Evolutionary conservation across 257 asterid genomes (phyloP).

Genomic region (Cynanchum wilfordii): DNA sequence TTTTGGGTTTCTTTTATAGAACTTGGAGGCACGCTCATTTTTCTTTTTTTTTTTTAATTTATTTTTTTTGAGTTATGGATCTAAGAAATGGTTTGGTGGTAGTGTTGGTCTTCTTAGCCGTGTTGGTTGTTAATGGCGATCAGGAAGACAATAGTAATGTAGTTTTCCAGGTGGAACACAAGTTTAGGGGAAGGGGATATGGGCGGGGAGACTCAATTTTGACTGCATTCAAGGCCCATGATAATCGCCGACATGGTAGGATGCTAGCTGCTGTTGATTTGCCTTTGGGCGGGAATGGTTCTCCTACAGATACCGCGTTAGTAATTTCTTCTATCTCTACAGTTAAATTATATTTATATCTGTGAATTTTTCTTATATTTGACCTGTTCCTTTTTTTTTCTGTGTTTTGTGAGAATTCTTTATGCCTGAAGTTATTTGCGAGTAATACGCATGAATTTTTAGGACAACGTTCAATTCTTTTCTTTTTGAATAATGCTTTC

Average conservation of each 20-base stretch:
- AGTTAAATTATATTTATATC: background rate
- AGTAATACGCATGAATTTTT: background rate
- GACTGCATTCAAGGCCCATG: conserved; percentile 38
- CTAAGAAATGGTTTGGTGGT: conserved; percentile 25
- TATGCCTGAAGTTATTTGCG: background rate
- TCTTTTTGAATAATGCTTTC: background rate
- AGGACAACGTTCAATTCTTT: background rate
- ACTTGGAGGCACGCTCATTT: background rate
- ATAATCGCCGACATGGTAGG: conserved; percentile 40
- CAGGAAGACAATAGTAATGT: conserved; percentile 20
- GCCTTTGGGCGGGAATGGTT: conserved; percentile 48
- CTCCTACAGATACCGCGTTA: conserved; percentile 54
- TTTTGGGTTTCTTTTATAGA: background rate
- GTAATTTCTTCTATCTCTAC: conserved; percentile 3
- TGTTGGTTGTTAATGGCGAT: conserved; percentile 13
- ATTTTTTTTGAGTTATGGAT: conserved; percentile 20
- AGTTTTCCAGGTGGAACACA: conserved; percentile 41
- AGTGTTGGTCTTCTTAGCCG: conserved; percentile 11
- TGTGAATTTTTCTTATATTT: background rate
- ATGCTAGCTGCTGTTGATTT: conserved; percentile 39
- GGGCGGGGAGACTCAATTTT: conserved; percentile 19
- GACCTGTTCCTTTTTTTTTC: background rate
- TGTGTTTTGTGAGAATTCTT: background rate
- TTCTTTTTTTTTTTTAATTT: background rate
- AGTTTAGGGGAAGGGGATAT: conserved; percentile 31